Conservation (phyloP, 805 yeast species). For the Wickerhamomyces alni region DNA sequence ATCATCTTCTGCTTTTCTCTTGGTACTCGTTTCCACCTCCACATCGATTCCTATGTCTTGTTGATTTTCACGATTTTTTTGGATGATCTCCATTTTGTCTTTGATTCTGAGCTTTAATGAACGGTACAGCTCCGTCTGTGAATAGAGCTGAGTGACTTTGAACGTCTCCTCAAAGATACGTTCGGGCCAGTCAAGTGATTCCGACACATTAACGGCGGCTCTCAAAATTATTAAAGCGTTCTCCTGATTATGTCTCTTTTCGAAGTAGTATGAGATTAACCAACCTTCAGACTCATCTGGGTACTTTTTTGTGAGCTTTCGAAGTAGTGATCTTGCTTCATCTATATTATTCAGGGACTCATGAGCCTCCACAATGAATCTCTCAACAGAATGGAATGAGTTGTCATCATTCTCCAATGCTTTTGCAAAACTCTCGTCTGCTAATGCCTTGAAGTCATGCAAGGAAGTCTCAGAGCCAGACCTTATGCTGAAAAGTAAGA, state of each 20-base stretch:
- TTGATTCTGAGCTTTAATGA: conserved; percentile 23
- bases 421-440: neutral
- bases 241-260: conserved; percentile 23
- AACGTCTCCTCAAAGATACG: conserved; percentile 39
- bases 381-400: conserved; percentile 38
- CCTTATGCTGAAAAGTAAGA: conserved; percentile 4
- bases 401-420: conserved; percentile 19
- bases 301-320: conserved; percentile 23
- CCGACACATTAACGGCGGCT: conserved; percentile 25
- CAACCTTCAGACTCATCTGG: conserved; percentile 39
- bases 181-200: conserved; percentile 44
- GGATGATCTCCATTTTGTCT: conserved; percentile 12
- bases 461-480: neutral
- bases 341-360: conserved; percentile 26
- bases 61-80: conserved; percentile 3
- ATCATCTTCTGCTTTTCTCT: conserved; percentile 4
- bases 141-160: conserved; percentile 30
- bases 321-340: conserved; percentile 23
- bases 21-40: neutral
- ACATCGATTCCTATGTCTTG: neutral
- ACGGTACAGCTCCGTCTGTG: conserved; percentile 22
- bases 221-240: conserved; percentile 25
- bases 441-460: neutral
- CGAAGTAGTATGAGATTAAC: conserved; percentile 39
- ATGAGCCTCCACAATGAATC: conserved; percentile 30